These are phyloP conservation scores for Exophiala viscosa DNA, from an alignment of 2,329 filamentous ascomycete genomes.

Conservation along the genomic window DNA sequence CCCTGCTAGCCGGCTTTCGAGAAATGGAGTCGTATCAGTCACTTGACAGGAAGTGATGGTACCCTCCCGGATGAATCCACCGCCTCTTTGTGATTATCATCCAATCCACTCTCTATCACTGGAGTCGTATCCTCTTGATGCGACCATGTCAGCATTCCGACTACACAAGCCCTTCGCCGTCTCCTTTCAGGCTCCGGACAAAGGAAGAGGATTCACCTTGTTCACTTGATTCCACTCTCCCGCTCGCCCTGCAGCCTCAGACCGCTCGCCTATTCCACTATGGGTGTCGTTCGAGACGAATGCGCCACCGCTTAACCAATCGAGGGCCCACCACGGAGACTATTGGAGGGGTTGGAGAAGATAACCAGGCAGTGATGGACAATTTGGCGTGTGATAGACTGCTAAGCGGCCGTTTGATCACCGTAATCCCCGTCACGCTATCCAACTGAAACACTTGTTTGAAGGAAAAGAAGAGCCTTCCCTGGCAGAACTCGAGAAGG, in stretches of 20 bases:
- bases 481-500: background rate
- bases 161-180: constrained; percentile 7
- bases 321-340: background rate
- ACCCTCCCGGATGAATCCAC: background rate
- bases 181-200: constrained; percentile 6
- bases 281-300: constrained; percentile 3
- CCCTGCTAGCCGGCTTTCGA: constrained; percentile 25
- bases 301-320: constrained; percentile 2
- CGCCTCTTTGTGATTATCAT: constrained; percentile 4
- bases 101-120: constrained; percentile 1
- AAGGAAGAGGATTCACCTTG: background rate
- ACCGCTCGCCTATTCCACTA: constrained; percentile 5
- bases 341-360: constrained; percentile 18
- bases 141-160: constrained; percentile 23
- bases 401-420: constrained; percentile 21
- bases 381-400: constrained; percentile 18
- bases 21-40: constrained; percentile 23
- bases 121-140: constrained; percentile 16
- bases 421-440: constrained; percentile 20
- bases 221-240: background rate
- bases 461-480: background rate
- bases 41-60: constrained; percentile 1
- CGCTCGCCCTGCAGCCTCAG: background rate
- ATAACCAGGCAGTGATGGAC: constrained; percentile 3
- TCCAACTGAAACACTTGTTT: constrained; percentile 18